Evolutionary conservation across 177 flowering plant genomes (phyloP).

Genomic region (Vitis hybrid): DNA sequence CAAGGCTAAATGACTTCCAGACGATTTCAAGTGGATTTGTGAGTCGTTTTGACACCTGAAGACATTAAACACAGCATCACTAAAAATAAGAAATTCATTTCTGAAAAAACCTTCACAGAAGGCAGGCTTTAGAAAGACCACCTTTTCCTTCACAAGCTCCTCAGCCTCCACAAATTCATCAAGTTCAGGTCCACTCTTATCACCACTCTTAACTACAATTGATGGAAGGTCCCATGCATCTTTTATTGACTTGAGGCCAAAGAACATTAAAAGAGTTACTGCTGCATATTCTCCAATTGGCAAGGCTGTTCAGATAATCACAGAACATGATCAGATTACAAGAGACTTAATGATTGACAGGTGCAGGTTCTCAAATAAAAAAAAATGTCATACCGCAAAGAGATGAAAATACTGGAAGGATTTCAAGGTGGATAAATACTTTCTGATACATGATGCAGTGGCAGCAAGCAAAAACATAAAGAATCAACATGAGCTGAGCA

Average conservation of each 20-base stretch:
- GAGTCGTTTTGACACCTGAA: constrained; percentile 71
- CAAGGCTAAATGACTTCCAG: constrained; percentile 96
- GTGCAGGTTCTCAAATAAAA: neutral
- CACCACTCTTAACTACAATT: constrained; percentile 35
- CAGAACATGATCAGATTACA: constrained; percentile 1
- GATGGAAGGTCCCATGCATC: constrained; percentile 98
- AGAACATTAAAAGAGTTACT: constrained; percentile 81
- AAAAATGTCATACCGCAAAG: neutral
- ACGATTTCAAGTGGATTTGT: constrained; percentile 83
- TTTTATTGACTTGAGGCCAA: constrained; percentile 88
- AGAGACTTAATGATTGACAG: neutral
- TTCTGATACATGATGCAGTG: too few species aligned
- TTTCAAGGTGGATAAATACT: too few species aligned
- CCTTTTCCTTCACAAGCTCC: constrained; percentile 98
- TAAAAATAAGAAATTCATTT: constrained; percentile 1
- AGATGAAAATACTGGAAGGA: too few species aligned
- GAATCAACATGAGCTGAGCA: too few species aligned
- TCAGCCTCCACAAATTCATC: constrained; percentile 94
- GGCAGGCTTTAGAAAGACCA: constrained; percentile 10
- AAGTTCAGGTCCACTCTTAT: constrained; percentile 50
- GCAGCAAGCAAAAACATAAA: too few species aligned
- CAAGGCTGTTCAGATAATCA: constrained; percentile 58
- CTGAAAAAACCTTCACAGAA: neutral
- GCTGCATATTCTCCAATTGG: constrained; percentile 99
- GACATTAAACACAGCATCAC: constrained; percentile 7